These are phyloP conservation scores for Basidiobolus meristosporus DNA, from an alignment of 371 early-diverging fungal species.

Conservation along the genomic window DNA sequence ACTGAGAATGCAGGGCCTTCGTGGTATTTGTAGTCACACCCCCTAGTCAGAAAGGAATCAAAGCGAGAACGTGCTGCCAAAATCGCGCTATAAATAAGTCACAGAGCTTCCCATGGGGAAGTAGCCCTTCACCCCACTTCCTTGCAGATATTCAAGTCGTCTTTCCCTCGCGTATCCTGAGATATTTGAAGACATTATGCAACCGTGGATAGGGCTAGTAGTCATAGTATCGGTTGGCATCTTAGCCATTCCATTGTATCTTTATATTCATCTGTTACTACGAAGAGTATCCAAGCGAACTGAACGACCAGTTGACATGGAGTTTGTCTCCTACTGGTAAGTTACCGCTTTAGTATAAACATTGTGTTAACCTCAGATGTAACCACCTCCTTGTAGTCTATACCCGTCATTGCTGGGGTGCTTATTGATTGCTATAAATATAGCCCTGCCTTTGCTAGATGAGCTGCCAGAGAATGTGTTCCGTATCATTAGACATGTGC, in stretches of 20 bases:
- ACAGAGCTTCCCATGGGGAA: no score
- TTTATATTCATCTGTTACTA: conserved; percentile 8
- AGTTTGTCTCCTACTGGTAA: conserved; percentile 14
- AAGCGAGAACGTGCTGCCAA: no score
- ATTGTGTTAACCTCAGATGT: not conserved
- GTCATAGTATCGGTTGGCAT: no score
- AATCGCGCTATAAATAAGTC: no score
- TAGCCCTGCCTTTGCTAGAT: conserved; percentile 9
- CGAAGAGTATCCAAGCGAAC: conserved; percentile 9
- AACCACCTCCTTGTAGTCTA: conserved; percentile 4
- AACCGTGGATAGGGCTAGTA: no score
- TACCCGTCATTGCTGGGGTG: conserved; percentile 13
- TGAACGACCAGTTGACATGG: conserved; percentile 13
- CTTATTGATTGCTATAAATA: conserved; percentile 9
- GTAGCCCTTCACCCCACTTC: no score
- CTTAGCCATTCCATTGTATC: conserved; percentile 10
- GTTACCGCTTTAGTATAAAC: not conserved
- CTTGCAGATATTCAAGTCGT: no score
- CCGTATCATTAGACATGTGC: conserved; percentile 8
- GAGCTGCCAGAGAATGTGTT: conserved; percentile 8
- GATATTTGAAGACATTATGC: no score
- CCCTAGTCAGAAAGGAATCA: no score
- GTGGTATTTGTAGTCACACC: no score
- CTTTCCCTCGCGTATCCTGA: no score
- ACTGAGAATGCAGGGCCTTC: no score